phyloP scores from a whole-genome alignment of 768 basidiomycete species.

The Xerocomellus amylosporus region DNA sequence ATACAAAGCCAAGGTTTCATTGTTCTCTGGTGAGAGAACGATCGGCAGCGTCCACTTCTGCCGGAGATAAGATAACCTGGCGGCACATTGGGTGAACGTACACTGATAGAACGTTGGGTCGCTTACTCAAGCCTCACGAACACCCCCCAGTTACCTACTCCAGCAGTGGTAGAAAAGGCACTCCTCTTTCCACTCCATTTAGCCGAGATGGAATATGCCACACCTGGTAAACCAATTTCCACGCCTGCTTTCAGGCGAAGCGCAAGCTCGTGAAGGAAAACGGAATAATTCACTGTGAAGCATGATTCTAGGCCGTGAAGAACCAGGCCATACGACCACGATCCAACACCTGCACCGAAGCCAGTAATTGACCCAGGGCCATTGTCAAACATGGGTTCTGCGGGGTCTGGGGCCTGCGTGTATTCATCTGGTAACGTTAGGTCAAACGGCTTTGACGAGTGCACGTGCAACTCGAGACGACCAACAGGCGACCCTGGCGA shows the following conservation, averaged over 20 bases:
- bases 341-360: conserved; percentile 43
- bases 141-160: conserved; percentile 46
- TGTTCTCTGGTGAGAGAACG: conserved; percentile 48
- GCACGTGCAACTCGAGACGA: conserved; percentile 40
- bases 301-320: conserved; percentile 48
- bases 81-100: conserved; percentile 15
- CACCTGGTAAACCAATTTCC: conserved; percentile 47
- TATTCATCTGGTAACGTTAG: conserved; percentile 26
- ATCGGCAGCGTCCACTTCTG: conserved; percentile 60
- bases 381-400: conserved; percentile 23
- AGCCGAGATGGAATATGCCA: conserved; percentile 42
- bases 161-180: conserved; percentile 44
- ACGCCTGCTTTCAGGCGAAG: conserved; percentile 48
- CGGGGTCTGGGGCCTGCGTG: conserved; percentile 19
- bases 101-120: conserved; percentile 4
- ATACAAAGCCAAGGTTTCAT: conserved; percentile 47
- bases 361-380: conserved; percentile 51
- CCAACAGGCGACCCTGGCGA: conserved; percentile 22
- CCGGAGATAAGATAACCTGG: conserved; percentile 53
- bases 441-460: conserved; percentile 43
- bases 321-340: conserved; percentile 48
- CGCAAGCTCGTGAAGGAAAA: conserved; percentile 55
- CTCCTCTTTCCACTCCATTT: conserved; percentile 48
- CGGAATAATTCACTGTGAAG: conserved; percentile 48
- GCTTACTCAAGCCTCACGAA: conserved; percentile 54